Evolutionary conservation across 2,329 filamentous ascomycete genomes (phyloP).

Genomic region (Aureobasidium zeae): DNA sequence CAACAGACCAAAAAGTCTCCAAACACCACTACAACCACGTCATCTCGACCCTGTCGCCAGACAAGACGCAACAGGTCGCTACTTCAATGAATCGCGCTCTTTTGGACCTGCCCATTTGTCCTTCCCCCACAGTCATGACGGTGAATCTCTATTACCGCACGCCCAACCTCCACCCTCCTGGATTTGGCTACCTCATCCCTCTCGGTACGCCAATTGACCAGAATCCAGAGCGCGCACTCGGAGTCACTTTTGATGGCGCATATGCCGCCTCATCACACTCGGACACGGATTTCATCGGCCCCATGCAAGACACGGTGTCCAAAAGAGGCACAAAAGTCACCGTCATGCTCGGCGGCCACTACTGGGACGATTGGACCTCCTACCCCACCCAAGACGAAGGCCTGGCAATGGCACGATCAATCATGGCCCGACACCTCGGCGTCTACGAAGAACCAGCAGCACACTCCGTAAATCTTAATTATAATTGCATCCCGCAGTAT

Average conservation of each 20-base stretch:
- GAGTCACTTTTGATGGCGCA: conserved; percentile 85
- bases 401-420: conserved; percentile 56
- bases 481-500: conserved; percentile 85
- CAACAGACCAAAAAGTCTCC: conserved; percentile 18
- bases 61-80: conserved; percentile 33
- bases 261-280: conserved; percentile 25
- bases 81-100: not conserved
- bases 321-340: conserved; percentile 69
- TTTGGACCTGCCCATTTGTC: not conserved
- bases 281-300: conserved; percentile 23
- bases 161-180: conserved; percentile 55
- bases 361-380: conserved; percentile 61
- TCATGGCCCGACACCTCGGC: conserved; percentile 65
- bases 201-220: conserved; percentile 57
- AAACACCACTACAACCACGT: conserved; percentile 42
- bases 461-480: conserved; percentile 51
- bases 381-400: conserved; percentile 59
- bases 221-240: conserved; percentile 76
- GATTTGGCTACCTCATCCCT: conserved; percentile 90
- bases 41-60: conserved; percentile 52
- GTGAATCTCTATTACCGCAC: conserved; percentile 79
- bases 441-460: conserved; percentile 56
- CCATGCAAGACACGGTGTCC: conserved; percentile 33
- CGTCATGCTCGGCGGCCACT: conserved; percentile 90
- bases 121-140: conserved; percentile 65